Base-by-base conservation (phyloP, 164 flowering plant species). In the Sedum album region DNA sequence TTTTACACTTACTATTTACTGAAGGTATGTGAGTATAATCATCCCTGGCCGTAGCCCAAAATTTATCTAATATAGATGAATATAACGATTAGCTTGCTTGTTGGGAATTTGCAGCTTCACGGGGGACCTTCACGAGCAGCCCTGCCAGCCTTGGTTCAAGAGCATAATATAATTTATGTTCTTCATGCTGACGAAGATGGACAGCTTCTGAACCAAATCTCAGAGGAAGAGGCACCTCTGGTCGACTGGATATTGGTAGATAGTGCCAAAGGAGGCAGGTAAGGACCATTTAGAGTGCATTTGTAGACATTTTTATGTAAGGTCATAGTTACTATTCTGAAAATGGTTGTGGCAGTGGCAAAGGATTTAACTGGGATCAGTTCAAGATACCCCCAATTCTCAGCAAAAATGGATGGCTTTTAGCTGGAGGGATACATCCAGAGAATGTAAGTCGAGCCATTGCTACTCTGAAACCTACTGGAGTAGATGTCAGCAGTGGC, bases 401-500 rank as follows among this genome's bases (percentile, higher is more conserved):
- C 70, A 92, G 96, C 83, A 92, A 84, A 76, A 48, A 87, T 30
- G 99, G 97, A 23, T 94, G 97, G 99, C 85, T 94, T 33, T 80
- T 95, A 75, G 99, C 97, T 0, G 99, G 97, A 73, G 97, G 99
- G 67, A 82, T 95, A 66, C 73, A 85, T 42, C 89, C 94, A 20
- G 92, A 83, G 31, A 94, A 94, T 75, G 92, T 85, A 18, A 51
- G 53, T 66, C 87, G 85, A 70, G 99, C 99, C 53, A 73, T 92
- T 57, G 60, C 80, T 13, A 82, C 81, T 64, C 89, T 95, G 11
- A 84, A 70, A 63, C 97, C 99, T 14, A 66, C 82, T 60, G 99
- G 92, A 66, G 70, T 95, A 65, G 99, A 95, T 76, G 99, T 92
- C 18, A 92, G 97, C 63, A 92, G 99, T 70, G 97, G 96, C 65